A percentile compares a stretch with the other conserved stretches of the same genome.
Evolutionary conservation across 2,329 filamentous ascomycete species (phyloP).

Genomic region (Aspergillus ochraceus): DNA sequence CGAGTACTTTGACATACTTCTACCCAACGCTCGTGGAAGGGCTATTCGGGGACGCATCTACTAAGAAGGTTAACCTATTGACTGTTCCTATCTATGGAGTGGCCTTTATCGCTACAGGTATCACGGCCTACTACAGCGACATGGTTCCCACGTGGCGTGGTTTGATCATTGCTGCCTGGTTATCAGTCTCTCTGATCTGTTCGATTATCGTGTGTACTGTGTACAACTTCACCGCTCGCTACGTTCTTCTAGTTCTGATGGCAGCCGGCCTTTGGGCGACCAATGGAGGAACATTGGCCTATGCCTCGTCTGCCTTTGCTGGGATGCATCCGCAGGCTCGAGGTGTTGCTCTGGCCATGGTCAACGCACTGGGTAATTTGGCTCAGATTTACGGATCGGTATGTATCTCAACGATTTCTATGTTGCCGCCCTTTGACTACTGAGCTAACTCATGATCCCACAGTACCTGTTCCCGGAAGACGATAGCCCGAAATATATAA

Average conservation of each 20-base stretch:
- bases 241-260: conserved; percentile 58
- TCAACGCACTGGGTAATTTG: conserved; percentile 57
- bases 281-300: conserved; percentile 55
- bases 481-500: conserved; percentile 52
- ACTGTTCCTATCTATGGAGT: conserved; percentile 54
- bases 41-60: conserved; percentile 26
- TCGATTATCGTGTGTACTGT: conserved; percentile 43
- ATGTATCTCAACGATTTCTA: background rate
- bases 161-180: conserved; percentile 51
- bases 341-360: conserved; percentile 54
- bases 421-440: background rate
- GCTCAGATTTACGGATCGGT: conserved; percentile 56
- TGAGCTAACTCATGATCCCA: background rate
- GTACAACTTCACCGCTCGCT: conserved; percentile 55
- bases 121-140: conserved; percentile 48
- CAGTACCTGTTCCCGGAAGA: conserved; percentile 51
- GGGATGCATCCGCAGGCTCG: conserved; percentile 51
- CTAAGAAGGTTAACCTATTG: conserved; percentile 23
- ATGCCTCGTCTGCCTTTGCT: conserved; percentile 54
- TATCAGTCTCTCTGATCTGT: conserved; percentile 42
- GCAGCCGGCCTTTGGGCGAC: conserved; percentile 56
- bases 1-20: conserved; percentile 32
- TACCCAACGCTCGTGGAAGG: conserved; percentile 31
- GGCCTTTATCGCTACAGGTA: conserved; percentile 45
- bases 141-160: conserved; percentile 48